A percentile compares a stretch with the other conserved stretches of the same genome.
These are phyloP conservation scores for Cryphonectria carpinicola DNA, from an alignment of 2,329 filamentous ascomycete genomes.

Conservation along the genomic window DNA sequence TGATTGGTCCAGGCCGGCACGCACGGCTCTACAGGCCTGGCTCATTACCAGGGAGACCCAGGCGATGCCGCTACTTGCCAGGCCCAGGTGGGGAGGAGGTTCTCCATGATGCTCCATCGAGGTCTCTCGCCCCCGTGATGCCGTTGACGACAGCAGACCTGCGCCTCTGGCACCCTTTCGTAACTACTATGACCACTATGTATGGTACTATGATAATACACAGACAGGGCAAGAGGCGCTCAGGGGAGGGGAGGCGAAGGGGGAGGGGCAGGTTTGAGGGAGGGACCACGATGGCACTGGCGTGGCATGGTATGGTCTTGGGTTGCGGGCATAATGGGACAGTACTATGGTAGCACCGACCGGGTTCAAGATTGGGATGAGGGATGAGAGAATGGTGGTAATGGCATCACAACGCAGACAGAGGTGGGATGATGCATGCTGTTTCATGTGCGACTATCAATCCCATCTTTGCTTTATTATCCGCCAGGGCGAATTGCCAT, in stretches of 20 bases:
- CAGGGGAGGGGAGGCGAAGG: background rate
- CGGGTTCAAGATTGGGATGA: background rate
- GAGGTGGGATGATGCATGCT: slow-evolving; percentile 6
- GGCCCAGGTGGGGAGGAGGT: slow-evolving; percentile 7
- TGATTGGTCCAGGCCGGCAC: slow-evolving; percentile 11
- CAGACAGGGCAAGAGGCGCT: background rate
- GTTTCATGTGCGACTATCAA: slow-evolving; percentile 11
- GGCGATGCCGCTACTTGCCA: background rate
- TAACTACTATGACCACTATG: background rate
- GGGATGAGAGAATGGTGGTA: background rate
- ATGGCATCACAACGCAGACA: background rate
- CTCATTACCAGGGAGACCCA: background rate
- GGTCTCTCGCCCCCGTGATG: background rate
- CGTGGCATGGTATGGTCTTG: background rate
- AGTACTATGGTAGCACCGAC: background rate
- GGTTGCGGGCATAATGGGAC: background rate
- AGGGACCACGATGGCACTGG: background rate
- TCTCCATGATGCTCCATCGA: background rate
- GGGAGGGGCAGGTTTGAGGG: background rate
- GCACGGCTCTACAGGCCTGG: slow-evolving; percentile 10
- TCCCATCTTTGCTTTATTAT: slow-evolving; percentile 2
- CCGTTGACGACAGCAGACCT: slow-evolving; percentile 3
- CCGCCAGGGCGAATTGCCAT: background rate
- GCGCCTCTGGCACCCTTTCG: background rate
- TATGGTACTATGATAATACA: background rate